Evolutionary conservation across 306 rosid genomes (phyloP).

Genomic region (Hylodesmum podocarpum): DNA sequence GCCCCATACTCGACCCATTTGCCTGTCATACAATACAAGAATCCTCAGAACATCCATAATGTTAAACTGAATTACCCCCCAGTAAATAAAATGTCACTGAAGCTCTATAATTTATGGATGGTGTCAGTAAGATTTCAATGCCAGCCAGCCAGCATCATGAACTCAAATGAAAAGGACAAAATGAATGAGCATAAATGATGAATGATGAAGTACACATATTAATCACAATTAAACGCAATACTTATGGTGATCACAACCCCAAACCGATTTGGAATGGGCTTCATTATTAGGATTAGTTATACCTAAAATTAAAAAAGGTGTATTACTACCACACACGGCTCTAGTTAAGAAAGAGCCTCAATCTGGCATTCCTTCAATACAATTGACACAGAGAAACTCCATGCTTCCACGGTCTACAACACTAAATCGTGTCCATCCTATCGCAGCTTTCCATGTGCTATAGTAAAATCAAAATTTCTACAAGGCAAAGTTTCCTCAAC

Average conservation of each 20-base stretch:
- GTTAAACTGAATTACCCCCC: not conserved
- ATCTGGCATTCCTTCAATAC: slow-evolving; percentile 7
- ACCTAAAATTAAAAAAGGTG: slow-evolving; percentile 22
- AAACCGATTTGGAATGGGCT: slow-evolving; percentile 14
- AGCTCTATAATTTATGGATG: not conserved
- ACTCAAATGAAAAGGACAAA: not conserved
- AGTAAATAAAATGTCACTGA: not conserved
- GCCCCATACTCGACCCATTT: slow-evolving; percentile 83
- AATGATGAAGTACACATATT: not conserved
- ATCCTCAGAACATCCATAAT: slow-evolving; percentile 3
- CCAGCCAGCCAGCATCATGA: not conserved
- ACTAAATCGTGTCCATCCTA: not conserved
- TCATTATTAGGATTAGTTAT: slow-evolving; percentile 10
- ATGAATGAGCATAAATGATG: not conserved
- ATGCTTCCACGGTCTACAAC: not conserved
- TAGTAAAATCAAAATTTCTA: not conserved
- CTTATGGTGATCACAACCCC: slow-evolving; percentile 9
- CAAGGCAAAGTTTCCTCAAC: slow-evolving; percentile 12
- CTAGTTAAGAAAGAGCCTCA: not conserved
- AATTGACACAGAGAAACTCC: slow-evolving; percentile 22
- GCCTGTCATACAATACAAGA: slow-evolving; percentile 59
- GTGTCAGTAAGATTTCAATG: not conserved
- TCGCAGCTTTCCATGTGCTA: not conserved
- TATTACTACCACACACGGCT: not conserved
- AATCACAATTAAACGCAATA: slow-evolving; percentile 17